phyloP scores from a whole-genome alignment of 1,139 yeast genomes.

The Magnusiomyces sp. region DNA sequence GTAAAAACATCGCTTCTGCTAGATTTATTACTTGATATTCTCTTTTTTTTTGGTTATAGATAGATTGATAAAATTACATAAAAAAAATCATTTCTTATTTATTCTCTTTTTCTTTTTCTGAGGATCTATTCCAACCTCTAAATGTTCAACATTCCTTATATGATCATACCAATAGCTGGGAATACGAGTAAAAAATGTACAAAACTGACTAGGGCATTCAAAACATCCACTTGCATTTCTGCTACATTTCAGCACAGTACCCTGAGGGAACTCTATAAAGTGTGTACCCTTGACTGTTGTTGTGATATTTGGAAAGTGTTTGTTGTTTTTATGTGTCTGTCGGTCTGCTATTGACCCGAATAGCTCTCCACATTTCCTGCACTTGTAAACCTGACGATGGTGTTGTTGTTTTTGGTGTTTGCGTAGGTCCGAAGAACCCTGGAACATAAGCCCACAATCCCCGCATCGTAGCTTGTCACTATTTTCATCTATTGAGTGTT shows the following conservation, averaged over 20 bases:
- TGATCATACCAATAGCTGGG: slow-evolving; percentile 27
- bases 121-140: slow-evolving; percentile 22
- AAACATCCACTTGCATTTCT: slow-evolving; percentile 23
- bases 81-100: too few relatives aligned
- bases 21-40: too few relatives aligned
- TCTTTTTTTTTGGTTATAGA: too few relatives aligned
- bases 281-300: slow-evolving; percentile 18
- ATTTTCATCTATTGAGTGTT: background rate
- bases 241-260: slow-evolving; percentile 18
- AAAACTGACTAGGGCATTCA: slow-evolving; percentile 22
- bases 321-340: slow-evolving; percentile 27
- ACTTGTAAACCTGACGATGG: slow-evolving; percentile 21
- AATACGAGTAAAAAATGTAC: slow-evolving; percentile 24
- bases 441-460: slow-evolving; percentile 20
- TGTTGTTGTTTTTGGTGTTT: slow-evolving; percentile 22
- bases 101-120: slow-evolving; percentile 21
- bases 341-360: slow-evolving; percentile 25
- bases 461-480: background rate
- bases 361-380: slow-evolving; percentile 26
- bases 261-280: slow-evolving; percentile 20
- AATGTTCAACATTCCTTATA: slow-evolving; percentile 23
- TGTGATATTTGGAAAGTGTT: slow-evolving; percentile 22
- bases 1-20: too few relatives aligned
- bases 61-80: too few relatives aligned
- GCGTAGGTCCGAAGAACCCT: slow-evolving; percentile 20